Base-by-base conservation (phyloP, 73 alveolate genomes). In the Paramecium caudatum region DNA sequence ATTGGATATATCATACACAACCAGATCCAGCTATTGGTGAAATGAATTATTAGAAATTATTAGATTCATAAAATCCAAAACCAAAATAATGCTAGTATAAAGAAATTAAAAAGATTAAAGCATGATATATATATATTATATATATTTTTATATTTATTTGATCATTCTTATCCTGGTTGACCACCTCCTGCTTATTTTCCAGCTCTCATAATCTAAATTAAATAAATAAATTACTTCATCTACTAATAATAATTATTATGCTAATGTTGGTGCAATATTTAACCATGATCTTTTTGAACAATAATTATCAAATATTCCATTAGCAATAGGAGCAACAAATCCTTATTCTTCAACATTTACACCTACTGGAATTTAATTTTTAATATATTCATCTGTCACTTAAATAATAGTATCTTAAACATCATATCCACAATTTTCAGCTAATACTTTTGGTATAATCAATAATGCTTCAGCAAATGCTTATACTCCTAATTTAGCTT, bases 391-490 rank as follows among this genome's bases (percentile, higher is more conserved):
- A 63, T 96, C 98, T 37, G 91, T 61, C 7, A 94, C 95, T 83
- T 91, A 92, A 39, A 97, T 90, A 47, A 96, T 91, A 45, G 97
- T 91, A 55, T 97, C 99, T 90, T 97, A 96, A 39, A 93, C 94
- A 88, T 97, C 99, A 82, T 93, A 94, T 25, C 99, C 99, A 6
- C 98, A 95, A 95, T 97, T 97, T 81, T 93, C 96, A 43, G 99
- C 98, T 13, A 97, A 85, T 27, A 97, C 96, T 81, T 95, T 96
- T 49, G 99, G 99, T 68, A 97, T 95, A 63, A 92, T 91, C 16
- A 97, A 92, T 61, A 97, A 93, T n/a, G 99, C 97, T 17, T 96
- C 98, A 90, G 98, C 97, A 69, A 97, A 97, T 13, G 96, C 97
- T 87, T 97, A 94, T 49, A 97, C 98, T 47, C 99, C 99, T 45